These are phyloP conservation scores for Pneumocystis sp. DNA, from an alignment of 1,139 yeast genomes.

Conservation along the genomic window DNA sequence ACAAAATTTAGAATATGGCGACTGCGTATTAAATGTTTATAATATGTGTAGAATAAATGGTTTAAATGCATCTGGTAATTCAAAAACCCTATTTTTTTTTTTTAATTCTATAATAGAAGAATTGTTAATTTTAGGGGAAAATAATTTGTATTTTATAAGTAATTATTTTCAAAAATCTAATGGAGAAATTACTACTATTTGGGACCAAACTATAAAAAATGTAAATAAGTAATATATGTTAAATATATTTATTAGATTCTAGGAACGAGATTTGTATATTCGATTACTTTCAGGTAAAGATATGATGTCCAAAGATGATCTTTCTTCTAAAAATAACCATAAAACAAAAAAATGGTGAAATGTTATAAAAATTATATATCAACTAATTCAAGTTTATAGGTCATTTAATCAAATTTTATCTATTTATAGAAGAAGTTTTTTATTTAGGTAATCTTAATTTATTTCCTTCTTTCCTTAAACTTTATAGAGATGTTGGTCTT, in stretches of 20 bases:
- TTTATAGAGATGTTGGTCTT: slow-evolving; percentile 49
- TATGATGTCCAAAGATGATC: neutral
- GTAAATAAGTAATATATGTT: neutral
- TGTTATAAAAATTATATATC: slow-evolving; percentile 1
- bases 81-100: neutral
- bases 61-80: slow-evolving; percentile 33
- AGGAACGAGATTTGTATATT: slow-evolving; percentile 50
- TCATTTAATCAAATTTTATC: slow-evolving; percentile 41
- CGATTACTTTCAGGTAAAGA: slow-evolving; percentile 36
- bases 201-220: slow-evolving; percentile 38
- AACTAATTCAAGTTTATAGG: slow-evolving; percentile 30
- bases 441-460: slow-evolving; percentile 26
- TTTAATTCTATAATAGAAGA: slow-evolving; percentile 35
- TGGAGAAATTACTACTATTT: slow-evolving; percentile 51
- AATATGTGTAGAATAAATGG: slow-evolving; percentile 64
- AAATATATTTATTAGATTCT: slow-evolving; percentile 14
- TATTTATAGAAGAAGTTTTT: slow-evolving; percentile 56
- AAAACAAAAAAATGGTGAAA: slow-evolving; percentile 2
- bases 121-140: slow-evolving; percentile 49
- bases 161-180: slow-evolving; percentile 45
- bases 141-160: slow-evolving; percentile 51
- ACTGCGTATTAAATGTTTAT: slow-evolving; percentile 53
- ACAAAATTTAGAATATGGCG: slow-evolving; percentile 55
- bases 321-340: neutral
- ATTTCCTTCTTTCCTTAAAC: neutral